These are phyloP conservation scores for Candolleomyces eurysporus DNA, from an alignment of 768 basidiomycete genomes.

Conservation along the genomic window DNA sequence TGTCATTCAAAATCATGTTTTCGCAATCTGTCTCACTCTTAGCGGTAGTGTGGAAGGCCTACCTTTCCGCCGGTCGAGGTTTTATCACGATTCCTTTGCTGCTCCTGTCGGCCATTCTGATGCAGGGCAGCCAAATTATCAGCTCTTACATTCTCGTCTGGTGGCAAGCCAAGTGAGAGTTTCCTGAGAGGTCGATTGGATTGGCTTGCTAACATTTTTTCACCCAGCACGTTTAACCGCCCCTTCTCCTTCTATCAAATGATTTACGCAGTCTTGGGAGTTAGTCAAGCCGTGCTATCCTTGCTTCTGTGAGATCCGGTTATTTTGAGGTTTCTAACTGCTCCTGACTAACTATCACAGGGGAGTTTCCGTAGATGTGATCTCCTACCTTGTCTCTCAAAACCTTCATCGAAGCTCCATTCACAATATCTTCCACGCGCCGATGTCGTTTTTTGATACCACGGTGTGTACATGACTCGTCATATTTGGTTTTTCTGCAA, in stretches of 20 bases:
- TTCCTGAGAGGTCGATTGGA: not conserved
- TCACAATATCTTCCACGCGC: conserved; percentile 60
- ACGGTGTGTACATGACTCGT: conserved; percentile 34
- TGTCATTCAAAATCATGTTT: not conserved
- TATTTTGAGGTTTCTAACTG: not conserved
- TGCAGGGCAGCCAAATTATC: conserved; percentile 61
- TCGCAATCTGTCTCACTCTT: not conserved
- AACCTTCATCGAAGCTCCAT: conserved; percentile 61
- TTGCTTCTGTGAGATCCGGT: conserved; percentile 48
- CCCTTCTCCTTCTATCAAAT: conserved; percentile 62
- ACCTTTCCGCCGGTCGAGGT: conserved; percentile 55
- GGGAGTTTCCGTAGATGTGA: conserved; percentile 51
- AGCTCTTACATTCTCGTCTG: conserved; percentile 69
- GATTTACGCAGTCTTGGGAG: conserved; percentile 60
- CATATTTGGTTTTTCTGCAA: not conserved
- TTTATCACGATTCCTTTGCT: conserved; percentile 50
- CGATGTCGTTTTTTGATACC: conserved; percentile 78
- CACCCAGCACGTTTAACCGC: conserved; percentile 40
- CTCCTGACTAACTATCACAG: conserved; percentile 23
- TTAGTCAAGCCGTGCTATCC: conserved; percentile 54
- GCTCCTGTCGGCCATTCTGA: conserved; percentile 46
- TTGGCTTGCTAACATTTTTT: not conserved
- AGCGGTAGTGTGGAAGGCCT: conserved; percentile 56
- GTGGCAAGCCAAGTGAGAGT: conserved; percentile 61
- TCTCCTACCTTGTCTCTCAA: conserved; percentile 58